phyloP scores from a whole-genome alignment of 129 eudicot genomes.

The Smallanthus sonchifolius region DNA sequence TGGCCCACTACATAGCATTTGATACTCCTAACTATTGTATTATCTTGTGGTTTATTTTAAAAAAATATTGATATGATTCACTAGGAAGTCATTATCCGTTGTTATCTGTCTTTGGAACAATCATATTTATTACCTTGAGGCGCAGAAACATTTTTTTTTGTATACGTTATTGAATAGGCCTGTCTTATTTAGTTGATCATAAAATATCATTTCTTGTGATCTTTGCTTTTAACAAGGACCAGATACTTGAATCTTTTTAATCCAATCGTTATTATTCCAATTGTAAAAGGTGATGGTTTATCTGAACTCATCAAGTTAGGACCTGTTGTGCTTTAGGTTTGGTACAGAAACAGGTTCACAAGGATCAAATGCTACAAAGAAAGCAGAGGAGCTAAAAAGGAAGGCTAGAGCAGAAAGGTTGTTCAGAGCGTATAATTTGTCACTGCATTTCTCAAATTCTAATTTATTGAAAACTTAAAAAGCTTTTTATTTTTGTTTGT shows the following conservation, averaged over 20 bases:
- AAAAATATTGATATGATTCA: background rate
- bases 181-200: background rate
- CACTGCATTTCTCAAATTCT: background rate
- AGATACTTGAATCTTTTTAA: background rate
- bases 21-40: background rate
- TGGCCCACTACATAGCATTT: no score
- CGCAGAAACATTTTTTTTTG: background rate
- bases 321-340: conserved; percentile 50
- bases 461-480: background rate
- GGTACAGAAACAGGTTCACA: conserved; percentile 46
- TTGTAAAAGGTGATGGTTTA: conserved; percentile 1
- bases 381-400: conserved; percentile 73
- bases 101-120: conserved; percentile 3
- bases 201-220: background rate
- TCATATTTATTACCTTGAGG: background rate
- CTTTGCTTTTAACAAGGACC: background rate
- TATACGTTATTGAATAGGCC: background rate
- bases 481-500: background rate
- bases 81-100: background rate
- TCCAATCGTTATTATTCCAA: background rate
- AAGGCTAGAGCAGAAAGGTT: conserved; percentile 99
- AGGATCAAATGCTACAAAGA: conserved; percentile 60
- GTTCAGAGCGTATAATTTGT: background rate
- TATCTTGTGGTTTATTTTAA: background rate
- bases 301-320: background rate